phyloP scores from a whole-genome alignment of 2,329 filamentous ascomycete species.

The Parastagonospora nodorum region DNA sequence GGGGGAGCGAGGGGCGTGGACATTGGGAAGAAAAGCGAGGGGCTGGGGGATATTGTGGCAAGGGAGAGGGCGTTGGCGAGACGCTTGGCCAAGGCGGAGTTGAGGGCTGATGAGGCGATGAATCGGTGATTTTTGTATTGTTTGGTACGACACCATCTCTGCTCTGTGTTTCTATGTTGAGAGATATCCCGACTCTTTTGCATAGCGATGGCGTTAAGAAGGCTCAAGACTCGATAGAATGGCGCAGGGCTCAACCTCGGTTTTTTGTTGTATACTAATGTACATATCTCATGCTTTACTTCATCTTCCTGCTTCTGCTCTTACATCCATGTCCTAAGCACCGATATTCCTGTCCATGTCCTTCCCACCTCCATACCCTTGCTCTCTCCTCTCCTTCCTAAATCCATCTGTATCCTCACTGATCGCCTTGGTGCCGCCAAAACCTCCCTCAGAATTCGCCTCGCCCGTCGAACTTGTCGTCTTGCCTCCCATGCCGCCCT shows the following conservation, averaged over 20 bases:
- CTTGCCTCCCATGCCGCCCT: conserved; percentile 60
- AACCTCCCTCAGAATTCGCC: conserved; percentile 46
- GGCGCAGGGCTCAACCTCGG: not conserved
- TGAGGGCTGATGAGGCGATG: conserved; percentile 25
- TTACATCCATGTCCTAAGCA: conserved; percentile 36
- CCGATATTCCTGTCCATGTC: conserved; percentile 58
- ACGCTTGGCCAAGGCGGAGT: conserved; percentile 34
- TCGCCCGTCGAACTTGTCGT: conserved; percentile 49
- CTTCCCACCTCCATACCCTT: conserved; percentile 57
- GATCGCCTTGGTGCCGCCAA: conserved; percentile 49
- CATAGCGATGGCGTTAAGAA: conserved; percentile 29
- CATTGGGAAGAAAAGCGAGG: conserved; percentile 26
- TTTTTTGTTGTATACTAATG: not conserved
- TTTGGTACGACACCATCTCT: conserved; percentile 5
- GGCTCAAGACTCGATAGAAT: not conserved
- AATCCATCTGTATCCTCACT: conserved; percentile 44
- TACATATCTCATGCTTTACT: not conserved
- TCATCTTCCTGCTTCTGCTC: not conserved
- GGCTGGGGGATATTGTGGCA: conserved; percentile 31
- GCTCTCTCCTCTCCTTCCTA: conserved; percentile 53
- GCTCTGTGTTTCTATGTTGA: conserved; percentile 18
- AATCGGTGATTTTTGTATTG: conserved; percentile 11
- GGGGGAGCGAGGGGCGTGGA: conserved; percentile 28
- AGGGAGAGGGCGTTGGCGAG: conserved; percentile 34
- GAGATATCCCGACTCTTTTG: conserved; percentile 25